Evolutionary conservation across 352 stramenopile species (phyloP).

Genomic region (Phytopythium vexans): DNA sequence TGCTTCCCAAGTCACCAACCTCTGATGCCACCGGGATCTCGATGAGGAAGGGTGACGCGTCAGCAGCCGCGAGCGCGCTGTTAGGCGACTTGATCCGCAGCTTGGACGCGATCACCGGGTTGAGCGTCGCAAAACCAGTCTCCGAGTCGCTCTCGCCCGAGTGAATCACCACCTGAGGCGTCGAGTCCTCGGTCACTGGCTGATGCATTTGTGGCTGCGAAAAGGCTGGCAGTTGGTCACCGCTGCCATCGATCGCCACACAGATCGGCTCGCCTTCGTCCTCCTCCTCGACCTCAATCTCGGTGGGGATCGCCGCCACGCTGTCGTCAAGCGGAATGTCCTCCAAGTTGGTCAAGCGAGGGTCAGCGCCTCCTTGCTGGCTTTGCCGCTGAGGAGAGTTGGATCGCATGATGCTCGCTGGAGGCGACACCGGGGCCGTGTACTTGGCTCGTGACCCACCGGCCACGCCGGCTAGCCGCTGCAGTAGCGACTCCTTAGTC

Average conservation of each 20-base stretch:
- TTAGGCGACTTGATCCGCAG: conserved; percentile 8
- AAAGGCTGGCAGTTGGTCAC: neutral
- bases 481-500: conserved; percentile 28
- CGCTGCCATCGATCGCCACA: conserved; percentile 34
- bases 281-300: conserved; percentile 3
- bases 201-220: neutral
- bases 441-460: conserved; percentile 3
- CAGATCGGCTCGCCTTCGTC: conserved; percentile 22
- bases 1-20: conserved; percentile 4
- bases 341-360: neutral
- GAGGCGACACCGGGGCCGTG: neutral
- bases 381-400: too few species aligned
- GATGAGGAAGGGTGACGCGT: conserved; percentile 12
- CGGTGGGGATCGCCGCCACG: neutral
- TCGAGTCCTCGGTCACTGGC: neutral
- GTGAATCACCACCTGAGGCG: conserved; percentile 70
- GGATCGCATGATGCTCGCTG: neutral
- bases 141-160: conserved; percentile 64
- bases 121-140: conserved; percentile 57
- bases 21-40: neutral
- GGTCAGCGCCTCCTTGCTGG: too few species aligned
- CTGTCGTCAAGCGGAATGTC: conserved; percentile 1
- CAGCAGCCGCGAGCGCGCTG: conserved; percentile 15
- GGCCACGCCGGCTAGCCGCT: conserved; percentile 15
- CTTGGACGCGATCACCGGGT: conserved; percentile 43